Evolutionary conservation across 2,329 filamentous ascomycete species (phyloP), one percentile per base, ranked within the genome.

Genomic region (Aspergillus spinulosporus): DNA sequence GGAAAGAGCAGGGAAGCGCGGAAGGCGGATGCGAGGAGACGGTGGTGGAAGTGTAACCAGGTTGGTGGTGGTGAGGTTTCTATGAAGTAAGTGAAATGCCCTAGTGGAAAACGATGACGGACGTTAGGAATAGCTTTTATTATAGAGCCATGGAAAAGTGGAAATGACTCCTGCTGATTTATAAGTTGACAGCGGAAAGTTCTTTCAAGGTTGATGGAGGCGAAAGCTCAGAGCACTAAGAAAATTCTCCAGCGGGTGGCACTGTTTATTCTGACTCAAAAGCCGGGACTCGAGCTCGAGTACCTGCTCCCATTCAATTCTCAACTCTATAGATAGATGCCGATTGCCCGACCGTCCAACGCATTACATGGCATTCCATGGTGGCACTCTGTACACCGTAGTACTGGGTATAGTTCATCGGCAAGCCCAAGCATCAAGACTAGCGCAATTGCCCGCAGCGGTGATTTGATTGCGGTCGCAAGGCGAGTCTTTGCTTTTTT

Each of bases 221-320:
- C 54, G 48, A 57, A 52, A 46, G 21, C 32, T 34, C 32, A 11
- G 11, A 49, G 28, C 42, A 15, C 43, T 56, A 21, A 21, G 21
- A 21, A 21, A 21, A 21, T 21, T 21, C 21, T 21, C 21, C 21
- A 21, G 21, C 21, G 21, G 21, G 21, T 55, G 52, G 47, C 57
- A 54, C 50, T 54, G 48, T 46, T 57, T 58, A 55, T 42, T 51
- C 45, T 56, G 48, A 56, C 46, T 56, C 54, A 21, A 56, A 56
- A 31, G 36, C 44, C 52, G 28, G 40, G 39, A 44, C 40, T 39
- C 40, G 31, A 45, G 32, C n/a, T 40, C 40, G 31, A 26, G 21
- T 29, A 39, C 37, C 34, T 28, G 43, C 21, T 21, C 21, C 11
- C 9, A n/a, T 26, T 11, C 21, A 21, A 21, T 21, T 21, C 21